Base-by-base conservation (phyloP, 179 eudicot genomes). In the Vitellaria paradoxa region DNA sequence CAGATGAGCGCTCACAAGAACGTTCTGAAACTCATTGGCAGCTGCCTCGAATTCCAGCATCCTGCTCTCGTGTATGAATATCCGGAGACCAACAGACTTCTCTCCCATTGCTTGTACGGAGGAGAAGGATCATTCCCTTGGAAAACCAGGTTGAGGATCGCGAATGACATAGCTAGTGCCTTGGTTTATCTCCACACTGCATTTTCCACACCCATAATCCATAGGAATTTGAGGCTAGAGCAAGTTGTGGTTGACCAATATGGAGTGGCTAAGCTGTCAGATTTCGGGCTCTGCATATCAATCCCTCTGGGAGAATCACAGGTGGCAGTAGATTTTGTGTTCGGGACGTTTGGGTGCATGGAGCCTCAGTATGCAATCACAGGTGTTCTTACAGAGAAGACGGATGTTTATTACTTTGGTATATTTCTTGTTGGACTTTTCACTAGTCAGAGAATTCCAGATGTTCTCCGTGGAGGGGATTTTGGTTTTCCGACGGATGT, bases 301-400 rank as follows among this genome's bases (percentile, higher is more conserved):
- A 61, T 85, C 11, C 85, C 78, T 21, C 65, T 72, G 18, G 83
- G 83, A 14, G 79, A 82, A 65, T 73, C 24, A 26, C 81, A 79
- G 57, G 72, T 82, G 68, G 49, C 53, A 18, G 83, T 37, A 52
- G 37, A 2, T 30, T 30, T 1, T 30, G 37, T 30, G 37, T 1
- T 0, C 1, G 37, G 37, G 37, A 30, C 78, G 61, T 40, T 1
- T n/a, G 56, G 72, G 57, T 61, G 53, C 5, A 0, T 4, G 17
- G 82, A 70, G 50, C 80, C 82, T 10, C 56, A 80, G 69, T 84
- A 77, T 30, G 0, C 5, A 0, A 0, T 0, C 0, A 76, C 79
- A n/a, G 81, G 86, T 30, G 77, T 79, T 37, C 60, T 83, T 9
- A 78, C 86, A 14, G 64, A 30, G 76, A 86, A 83, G 72, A n/a